These are phyloP conservation scores for Oryza glaberrima DNA, from an alignment of 176 grass and related monocot species.

Conservation along the genomic window DNA sequence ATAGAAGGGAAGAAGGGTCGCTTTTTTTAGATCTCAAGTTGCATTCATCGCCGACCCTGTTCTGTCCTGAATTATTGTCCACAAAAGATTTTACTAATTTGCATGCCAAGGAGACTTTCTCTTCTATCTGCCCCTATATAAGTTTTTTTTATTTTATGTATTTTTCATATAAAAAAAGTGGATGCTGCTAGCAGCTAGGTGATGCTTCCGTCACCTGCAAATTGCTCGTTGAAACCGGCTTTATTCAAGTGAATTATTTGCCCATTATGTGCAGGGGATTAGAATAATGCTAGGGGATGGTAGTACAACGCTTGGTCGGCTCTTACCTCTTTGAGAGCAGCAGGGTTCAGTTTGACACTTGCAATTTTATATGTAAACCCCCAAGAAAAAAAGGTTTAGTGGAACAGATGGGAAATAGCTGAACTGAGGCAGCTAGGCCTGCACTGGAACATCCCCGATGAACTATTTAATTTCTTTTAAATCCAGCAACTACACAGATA, in stretches of 20 bases:
- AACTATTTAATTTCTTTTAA: neutral
- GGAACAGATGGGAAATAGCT: constrained; percentile 1
- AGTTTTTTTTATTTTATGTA: neutral
- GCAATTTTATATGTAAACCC: neutral
- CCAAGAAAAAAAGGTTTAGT: neutral
- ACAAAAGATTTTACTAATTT: neutral
- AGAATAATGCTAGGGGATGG: neutral
- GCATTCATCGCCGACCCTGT: constrained; percentile 28
- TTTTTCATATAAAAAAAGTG: neutral
- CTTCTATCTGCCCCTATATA: neutral
- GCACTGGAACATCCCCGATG: neutral
- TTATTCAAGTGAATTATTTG: constrained; percentile 27
- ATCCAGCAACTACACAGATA: neutral
- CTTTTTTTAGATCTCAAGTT: constrained; percentile 28
- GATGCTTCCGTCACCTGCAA: constrained; percentile 27
- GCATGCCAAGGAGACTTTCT: neutral
- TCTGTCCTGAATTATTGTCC: constrained; percentile 31
- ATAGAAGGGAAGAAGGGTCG: neutral
- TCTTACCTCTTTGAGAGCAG: neutral
- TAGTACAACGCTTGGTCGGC: neutral
- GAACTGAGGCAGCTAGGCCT: neutral
- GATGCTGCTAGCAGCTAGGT: neutral
- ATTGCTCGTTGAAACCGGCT: constrained; percentile 11
- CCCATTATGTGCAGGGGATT: neutral
- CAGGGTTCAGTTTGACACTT: neutral